Evolutionary conservation across 2,329 filamentous ascomycete species (phyloP), one percentile per base, ranked within the genome.

Genomic region (Paecilomyces niveus): DNA sequence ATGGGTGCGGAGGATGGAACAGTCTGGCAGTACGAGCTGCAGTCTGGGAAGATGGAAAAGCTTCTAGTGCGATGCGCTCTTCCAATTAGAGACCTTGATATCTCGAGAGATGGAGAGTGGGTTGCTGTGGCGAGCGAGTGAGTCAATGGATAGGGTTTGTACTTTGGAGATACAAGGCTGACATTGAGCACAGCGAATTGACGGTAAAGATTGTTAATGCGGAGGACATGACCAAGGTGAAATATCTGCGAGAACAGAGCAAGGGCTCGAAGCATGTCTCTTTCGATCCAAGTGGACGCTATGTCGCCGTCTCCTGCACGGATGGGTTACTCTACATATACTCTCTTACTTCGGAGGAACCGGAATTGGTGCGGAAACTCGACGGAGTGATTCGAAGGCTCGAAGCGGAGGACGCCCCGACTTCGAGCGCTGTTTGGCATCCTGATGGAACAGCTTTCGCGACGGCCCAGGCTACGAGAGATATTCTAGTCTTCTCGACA

Each of bases 101-200:
- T 99, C 13, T 92, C 91, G 2, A 83, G 85, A 1, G 89, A 97
- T 70, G 83, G 85, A 0, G 84, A 89, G 67, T 97, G 92, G 92
- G 90, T 88, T 63, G 94, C 94, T 31, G 91, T 97, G 26, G 92
- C 92, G n/a, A 97, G 92, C 80, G 95, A 97, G 84, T 86, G 73
- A 64, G 83, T 77, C 39, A 18, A 45, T 45, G 8, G 39, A 18
- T 9, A 45, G 39, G 10, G 5, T 33, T 21, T 3, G 5, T 5
- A 18, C 18, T 45, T n/a, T 21, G 3, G 3, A 45, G 39, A 3
- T 18, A 45, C 21, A 13, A 18, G 39, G 9, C 39, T 45, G 15
- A 39, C n/a, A 45, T 18, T 18, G 6, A n/a, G n/a, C 10, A 10
- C 4, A 86, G 84, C 72, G 94, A 99, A 73, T 80, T 96, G 59